phyloP scores from a whole-genome alignment of 192 early-diverging fungal species.

The Coemansia brasiliensis region DNA sequence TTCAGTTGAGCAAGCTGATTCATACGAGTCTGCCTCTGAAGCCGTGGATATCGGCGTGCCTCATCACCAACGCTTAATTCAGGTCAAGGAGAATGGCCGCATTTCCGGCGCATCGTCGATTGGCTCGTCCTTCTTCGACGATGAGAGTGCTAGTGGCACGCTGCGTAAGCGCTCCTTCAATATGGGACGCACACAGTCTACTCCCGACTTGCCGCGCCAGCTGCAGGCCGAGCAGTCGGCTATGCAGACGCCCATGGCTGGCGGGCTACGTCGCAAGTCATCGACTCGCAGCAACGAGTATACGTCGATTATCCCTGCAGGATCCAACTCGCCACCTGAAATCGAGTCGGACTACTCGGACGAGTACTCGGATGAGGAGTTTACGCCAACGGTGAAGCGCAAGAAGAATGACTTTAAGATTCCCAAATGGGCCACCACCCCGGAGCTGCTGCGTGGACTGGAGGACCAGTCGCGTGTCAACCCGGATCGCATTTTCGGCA shows the following conservation, averaged over 20 bases:
- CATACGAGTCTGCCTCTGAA: slow-evolving; percentile 6
- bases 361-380: slow-evolving; percentile 55
- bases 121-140: slow-evolving; percentile 52
- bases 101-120: slow-evolving; percentile 42
- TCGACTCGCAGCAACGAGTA: slow-evolving; percentile 33
- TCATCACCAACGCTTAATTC: slow-evolving; percentile 17
- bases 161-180: slow-evolving; percentile 5
- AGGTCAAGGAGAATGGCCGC: slow-evolving; percentile 8
- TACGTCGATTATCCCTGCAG: slow-evolving; percentile 39
- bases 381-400: slow-evolving; percentile 37
- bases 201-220: slow-evolving; percentile 26
- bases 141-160: slow-evolving; percentile 12
- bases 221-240: slow-evolving; percentile 8
- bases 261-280: slow-evolving; percentile 7
- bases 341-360: slow-evolving; percentile 53
- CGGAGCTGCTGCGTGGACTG: slow-evolving; percentile 44
- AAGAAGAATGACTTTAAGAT: slow-evolving; percentile 51
- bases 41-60: slow-evolving; percentile 8
- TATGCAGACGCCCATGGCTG: slow-evolving; percentile 3
- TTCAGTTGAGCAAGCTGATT: neutral
- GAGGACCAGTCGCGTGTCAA: slow-evolving; percentile 41
- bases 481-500: slow-evolving; percentile 54
- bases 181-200: slow-evolving; percentile 30
- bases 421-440: slow-evolving; percentile 54
- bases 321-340: slow-evolving; percentile 44